Percentiles rank a stretch among this genome's conserved stretches.
phyloP scores from a whole-genome alignment of 495 filamentous ascomycete species.

The Parachaetomium inaequale region DNA sequence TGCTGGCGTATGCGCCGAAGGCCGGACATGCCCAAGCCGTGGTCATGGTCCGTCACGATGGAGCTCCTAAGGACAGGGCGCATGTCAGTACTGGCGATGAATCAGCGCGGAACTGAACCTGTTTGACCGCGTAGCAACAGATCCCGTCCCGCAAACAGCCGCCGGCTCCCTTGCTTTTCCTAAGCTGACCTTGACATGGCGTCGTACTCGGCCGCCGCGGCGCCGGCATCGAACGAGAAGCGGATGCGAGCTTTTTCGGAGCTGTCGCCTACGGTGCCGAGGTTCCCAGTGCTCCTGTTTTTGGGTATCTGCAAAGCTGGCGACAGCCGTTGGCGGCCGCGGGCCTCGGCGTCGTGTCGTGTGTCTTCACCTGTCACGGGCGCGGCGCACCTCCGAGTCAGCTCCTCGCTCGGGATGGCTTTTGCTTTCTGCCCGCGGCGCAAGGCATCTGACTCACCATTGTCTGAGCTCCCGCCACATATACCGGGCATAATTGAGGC shows the following conservation, averaged over 20 bases:
- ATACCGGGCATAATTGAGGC: conserved; percentile 48
- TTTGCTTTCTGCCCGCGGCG: background rate
- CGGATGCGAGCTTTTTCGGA: conserved; percentile 47
- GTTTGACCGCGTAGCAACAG: conserved; percentile 11
- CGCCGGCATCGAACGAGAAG: conserved; percentile 55
- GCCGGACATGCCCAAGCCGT: conserved; percentile 64
- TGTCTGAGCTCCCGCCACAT: conserved; percentile 45
- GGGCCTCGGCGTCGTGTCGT: conserved; percentile 38
- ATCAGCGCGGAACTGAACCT: conserved; percentile 9
- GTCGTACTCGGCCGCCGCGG: conserved; percentile 48
- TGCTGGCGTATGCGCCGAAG: conserved; percentile 90
- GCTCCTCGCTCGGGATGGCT: conserved; percentile 13
- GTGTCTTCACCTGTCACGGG: conserved; percentile 41
- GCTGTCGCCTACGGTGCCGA: conserved; percentile 44
- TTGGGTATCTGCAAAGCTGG: conserved; percentile 54
- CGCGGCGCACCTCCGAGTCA: conserved; percentile 22
- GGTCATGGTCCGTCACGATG: conserved; percentile 56
- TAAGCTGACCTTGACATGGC: conserved; percentile 48
- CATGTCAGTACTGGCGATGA: conserved; percentile 28
- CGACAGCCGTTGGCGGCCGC: conserved; percentile 32
- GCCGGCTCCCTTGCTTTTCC: background rate
- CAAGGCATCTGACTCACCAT: conserved; percentile 37
- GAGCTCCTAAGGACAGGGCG: conserved; percentile 39
- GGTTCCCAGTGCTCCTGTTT: conserved; percentile 61
- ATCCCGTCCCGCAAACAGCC: background rate